phyloP scores from a whole-genome alignment of 1,139 yeast species.

The Blastobotrys proliferans region DNA sequence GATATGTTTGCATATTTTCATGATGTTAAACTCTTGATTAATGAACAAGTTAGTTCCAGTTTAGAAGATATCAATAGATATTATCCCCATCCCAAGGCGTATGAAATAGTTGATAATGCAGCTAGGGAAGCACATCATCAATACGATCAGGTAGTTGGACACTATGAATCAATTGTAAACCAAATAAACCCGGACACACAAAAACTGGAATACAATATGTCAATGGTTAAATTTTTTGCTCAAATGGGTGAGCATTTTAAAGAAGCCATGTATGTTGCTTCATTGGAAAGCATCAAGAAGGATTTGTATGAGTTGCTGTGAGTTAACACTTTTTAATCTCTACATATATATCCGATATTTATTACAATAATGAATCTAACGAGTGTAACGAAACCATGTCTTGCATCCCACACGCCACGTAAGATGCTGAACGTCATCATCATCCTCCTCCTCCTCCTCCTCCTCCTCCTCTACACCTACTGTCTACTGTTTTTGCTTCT shows the following conservation, averaged over 20 bases:
- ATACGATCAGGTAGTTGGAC: constrained; percentile 5
- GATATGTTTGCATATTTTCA: constrained; percentile 10
- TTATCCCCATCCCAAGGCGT: constrained; percentile 9
- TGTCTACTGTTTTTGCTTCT: no score
- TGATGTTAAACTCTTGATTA: constrained; percentile 6
- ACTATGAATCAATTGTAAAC: constrained; percentile 5
- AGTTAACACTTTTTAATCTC: neutral
- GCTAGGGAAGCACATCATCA: constrained; percentile 1
- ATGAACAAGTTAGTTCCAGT: constrained; percentile 3
- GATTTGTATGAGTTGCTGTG: neutral
- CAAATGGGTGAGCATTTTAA: constrained; percentile 12
- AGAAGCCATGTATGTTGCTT: constrained; percentile 8
- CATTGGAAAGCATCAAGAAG: neutral
- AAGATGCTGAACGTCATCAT: no score
- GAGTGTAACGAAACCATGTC: no score
- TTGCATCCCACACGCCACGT: no score
- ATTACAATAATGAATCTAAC: no score
- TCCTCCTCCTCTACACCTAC: no score
- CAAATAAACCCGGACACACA: constrained; percentile 3
- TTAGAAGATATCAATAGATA: constrained; percentile 5
- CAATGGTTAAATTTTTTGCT: constrained; percentile 10
- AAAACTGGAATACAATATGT: constrained; percentile 3
- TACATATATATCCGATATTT: no score
- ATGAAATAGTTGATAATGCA: constrained; percentile 3
- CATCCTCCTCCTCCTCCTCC: no score